These are phyloP conservation scores for Paecilomyces sp. DNA, from an alignment of 2,329 filamentous ascomycete species.

Conservation along the genomic window DNA sequence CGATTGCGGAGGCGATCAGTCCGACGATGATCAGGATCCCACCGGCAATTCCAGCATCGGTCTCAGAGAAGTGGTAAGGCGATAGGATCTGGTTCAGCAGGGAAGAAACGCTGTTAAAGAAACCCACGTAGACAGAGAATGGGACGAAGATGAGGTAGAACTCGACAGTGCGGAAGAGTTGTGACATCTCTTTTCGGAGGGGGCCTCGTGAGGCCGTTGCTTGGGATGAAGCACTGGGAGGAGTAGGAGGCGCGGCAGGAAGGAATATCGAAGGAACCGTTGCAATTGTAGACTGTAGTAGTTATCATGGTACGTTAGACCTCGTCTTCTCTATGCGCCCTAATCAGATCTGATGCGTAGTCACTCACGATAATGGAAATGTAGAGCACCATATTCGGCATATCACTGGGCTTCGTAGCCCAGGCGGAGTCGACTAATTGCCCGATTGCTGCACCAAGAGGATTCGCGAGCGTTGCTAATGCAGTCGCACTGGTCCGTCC, in stretches of 20 bases:
- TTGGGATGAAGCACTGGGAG: slow-evolving; percentile 61
- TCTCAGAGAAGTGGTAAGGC: slow-evolving; percentile 78
- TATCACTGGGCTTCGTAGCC: slow-evolving; percentile 54
- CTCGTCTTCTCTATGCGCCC: background rate
- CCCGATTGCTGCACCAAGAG: slow-evolving; percentile 79
- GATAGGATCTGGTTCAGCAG: slow-evolving; percentile 84
- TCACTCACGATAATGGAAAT: slow-evolving; percentile 68
- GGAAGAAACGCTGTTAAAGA: slow-evolving; percentile 88
- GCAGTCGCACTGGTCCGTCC: slow-evolving; percentile 86
- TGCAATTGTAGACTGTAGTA: slow-evolving; percentile 53
- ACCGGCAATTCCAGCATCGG: slow-evolving; percentile 81
- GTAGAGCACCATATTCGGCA: slow-evolving; percentile 79
- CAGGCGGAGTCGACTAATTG: slow-evolving; percentile 79
- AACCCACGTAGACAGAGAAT: slow-evolving; percentile 78
- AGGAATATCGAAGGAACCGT: slow-evolving; percentile 75
- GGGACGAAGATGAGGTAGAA: slow-evolving; percentile 76
- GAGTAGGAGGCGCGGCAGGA: slow-evolving; percentile 67
- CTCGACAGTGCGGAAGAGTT: slow-evolving; percentile 55
- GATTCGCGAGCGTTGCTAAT: slow-evolving; percentile 76
- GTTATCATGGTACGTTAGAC: background rate
- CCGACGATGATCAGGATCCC: slow-evolving; percentile 85
- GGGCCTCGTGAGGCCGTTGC: slow-evolving; percentile 41
- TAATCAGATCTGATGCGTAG: background rate
- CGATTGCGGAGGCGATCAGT: slow-evolving; percentile 66
- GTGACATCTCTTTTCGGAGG: slow-evolving; percentile 47